phyloP scores from a whole-genome alignment of 1,139 yeast species.

The Pichia sp. region DNA sequence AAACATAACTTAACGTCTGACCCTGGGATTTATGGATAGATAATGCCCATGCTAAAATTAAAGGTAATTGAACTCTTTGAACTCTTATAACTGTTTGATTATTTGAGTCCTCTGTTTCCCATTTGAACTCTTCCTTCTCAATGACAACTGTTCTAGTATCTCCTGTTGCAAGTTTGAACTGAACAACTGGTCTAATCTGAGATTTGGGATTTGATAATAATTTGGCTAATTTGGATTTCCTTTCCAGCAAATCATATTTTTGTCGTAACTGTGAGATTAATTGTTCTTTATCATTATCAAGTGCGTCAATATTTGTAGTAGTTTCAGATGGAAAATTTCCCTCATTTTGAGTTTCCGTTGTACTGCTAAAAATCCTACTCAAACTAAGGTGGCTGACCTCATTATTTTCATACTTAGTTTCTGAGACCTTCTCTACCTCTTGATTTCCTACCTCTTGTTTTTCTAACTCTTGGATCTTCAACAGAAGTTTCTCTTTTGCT shows the following conservation, averaged over 20 bases:
- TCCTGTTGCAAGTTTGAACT: slow-evolving; percentile 65
- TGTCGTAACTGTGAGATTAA: too few relatives aligned
- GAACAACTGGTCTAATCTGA: slow-evolving; percentile 68
- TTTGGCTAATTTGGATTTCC: too few relatives aligned
- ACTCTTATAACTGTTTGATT: slow-evolving; percentile 41
- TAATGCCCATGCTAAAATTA: slow-evolving; percentile 89
- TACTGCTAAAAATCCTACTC: background rate
- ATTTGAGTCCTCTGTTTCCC: slow-evolving; percentile 40
- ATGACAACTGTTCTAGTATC: slow-evolving; percentile 66
- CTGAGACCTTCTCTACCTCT: background rate
- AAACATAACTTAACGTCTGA: slow-evolving; percentile 77
- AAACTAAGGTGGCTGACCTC: too few relatives aligned
- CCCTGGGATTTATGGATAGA: slow-evolving; percentile 97
- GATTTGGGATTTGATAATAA: too few relatives aligned
- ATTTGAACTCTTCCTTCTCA: slow-evolving; percentile 62
- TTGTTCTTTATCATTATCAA: too few relatives aligned
- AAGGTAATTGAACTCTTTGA: slow-evolving; percentile 65
- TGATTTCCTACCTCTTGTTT: background rate
- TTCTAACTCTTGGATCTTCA: background rate
- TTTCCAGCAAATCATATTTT: too few relatives aligned
- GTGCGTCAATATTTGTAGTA: too few relatives aligned
- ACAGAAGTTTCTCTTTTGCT: background rate
- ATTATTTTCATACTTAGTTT: background rate
- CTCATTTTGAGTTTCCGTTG: slow-evolving; percentile 1
- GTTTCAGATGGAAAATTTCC: slow-evolving; percentile 2